Percentiles rank a stretch among this genome's conserved stretches.
These are phyloP conservation scores for Gorgonomyces haynaldii DNA, from an alignment of 192 early-diverging fungal species.

Conservation along the genomic window DNA sequence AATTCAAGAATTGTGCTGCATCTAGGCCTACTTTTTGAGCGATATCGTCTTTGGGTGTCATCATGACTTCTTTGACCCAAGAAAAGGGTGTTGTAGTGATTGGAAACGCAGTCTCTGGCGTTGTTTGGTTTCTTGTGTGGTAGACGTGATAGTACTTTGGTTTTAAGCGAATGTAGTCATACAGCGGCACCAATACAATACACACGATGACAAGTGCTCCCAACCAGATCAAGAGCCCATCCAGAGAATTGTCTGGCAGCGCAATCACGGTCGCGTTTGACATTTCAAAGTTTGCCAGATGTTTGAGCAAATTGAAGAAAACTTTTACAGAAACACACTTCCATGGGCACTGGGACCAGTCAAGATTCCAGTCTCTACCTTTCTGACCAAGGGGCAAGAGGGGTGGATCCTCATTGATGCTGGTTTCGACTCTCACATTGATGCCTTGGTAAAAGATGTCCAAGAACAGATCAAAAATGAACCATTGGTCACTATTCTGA, in stretches of 20 bases:
- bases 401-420: constrained; percentile 6
- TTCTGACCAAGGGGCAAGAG: background rate
- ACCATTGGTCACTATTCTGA: background rate
- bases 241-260: constrained; percentile 16
- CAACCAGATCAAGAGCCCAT: constrained; percentile 20
- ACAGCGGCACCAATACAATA: constrained; percentile 1
- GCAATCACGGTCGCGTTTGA: background rate
- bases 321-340: background rate
- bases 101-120: constrained; percentile 12
- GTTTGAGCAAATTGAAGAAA: background rate
- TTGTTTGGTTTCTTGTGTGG: constrained; percentile 8
- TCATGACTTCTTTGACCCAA: constrained; percentile 23
- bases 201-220: constrained; percentile 8
- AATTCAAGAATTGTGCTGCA: constrained; percentile 35
- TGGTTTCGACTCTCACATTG: constrained; percentile 1
- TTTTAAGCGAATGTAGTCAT: constrained; percentile 18
- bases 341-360: background rate
- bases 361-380: constrained; percentile 1
- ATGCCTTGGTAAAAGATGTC: background rate
- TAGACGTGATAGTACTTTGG: background rate
- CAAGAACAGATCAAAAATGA: background rate
- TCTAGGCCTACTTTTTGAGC: constrained; percentile 37
- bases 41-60: constrained; percentile 19
- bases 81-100: constrained; percentile 22
- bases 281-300: too few species aligned